Evolutionary conservation across 441 rosid species (phyloP), one percentile per base, ranked within the genome.

Genomic region (Biscutella laevigata): DNA sequence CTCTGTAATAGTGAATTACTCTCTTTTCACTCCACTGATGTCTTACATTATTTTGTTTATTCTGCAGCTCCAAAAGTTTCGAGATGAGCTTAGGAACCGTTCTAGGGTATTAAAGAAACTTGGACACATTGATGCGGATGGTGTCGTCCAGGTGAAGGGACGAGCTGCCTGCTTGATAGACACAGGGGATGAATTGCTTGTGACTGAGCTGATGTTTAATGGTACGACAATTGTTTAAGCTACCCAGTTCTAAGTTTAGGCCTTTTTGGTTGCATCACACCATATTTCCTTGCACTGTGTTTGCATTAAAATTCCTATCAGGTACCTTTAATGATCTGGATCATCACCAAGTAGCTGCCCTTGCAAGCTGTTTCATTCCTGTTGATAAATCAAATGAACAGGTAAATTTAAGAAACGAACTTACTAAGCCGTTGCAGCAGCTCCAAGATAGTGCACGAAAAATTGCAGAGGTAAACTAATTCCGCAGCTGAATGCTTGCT

Each of bases 141-240:
- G 94, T 66, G 84, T 91, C 5, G 94, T 91, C 67, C 95, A 79
- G 75, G 60, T 91, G 43, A 91, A 91, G 72, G 98, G 98, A 56
- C 76, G 98, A 64, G 98, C 96, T 72, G 96, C 98, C 51, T 91
- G 96, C 75, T 82, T 91, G 82, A 82, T 91, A 62, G 98, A 91
- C 76, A 91, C 98, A 19, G 98, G 95, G 71, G 98, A 91, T 67
- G 98, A 91, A 73, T 76, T 91, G 37, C 96, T 91, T 60, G 98
- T 91, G 42, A 91, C 98, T 26, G 98, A 91, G 65, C 80, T 88
- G 60, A 91, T 91, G 96, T 91, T 91, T 49, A 91, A 91, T 66
- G 98, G 98, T 88, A 70, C 61, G 56, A 51, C 20, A 11, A 66
- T 47, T 35, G 16, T 54, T 39, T 34, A 15, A 44, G 38, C 53